phyloP scores from a whole-genome alignment of 2,329 filamentous ascomycete species.

The Cladosporium phlei region DNA sequence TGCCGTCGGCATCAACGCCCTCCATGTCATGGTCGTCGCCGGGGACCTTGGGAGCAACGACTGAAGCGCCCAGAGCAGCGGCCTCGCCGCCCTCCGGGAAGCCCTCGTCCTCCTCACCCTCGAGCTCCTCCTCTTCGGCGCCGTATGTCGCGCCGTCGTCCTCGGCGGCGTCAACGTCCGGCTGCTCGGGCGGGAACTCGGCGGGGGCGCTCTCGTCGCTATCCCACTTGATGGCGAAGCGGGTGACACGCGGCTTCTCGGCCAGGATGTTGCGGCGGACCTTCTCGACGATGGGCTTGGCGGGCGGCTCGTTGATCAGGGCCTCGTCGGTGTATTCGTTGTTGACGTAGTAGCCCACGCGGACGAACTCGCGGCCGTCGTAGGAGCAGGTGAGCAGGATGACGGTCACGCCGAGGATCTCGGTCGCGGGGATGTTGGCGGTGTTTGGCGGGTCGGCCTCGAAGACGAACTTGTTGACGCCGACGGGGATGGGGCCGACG shows the following conservation, averaged over 20 bases:
- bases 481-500: slow-evolving; percentile 93
- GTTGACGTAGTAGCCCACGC: slow-evolving; percentile 98
- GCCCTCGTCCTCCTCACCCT: slow-evolving; percentile 51
- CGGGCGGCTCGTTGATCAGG: slow-evolving; percentile 79
- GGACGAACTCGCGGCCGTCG: slow-evolving; percentile 92
- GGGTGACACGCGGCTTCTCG: slow-evolving; percentile 94
- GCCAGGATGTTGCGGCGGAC: slow-evolving; percentile 88
- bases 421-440: slow-evolving; percentile 83
- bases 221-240: slow-evolving; percentile 99
- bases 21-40: slow-evolving; percentile 73
- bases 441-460: slow-evolving; percentile 91
- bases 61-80: slow-evolving; percentile 24
- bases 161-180: slow-evolving; percentile 79
- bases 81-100: slow-evolving; percentile 47
- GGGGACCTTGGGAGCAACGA: slow-evolving; percentile 5
- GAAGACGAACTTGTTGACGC: slow-evolving; percentile 98
- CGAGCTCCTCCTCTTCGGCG: slow-evolving; percentile 72
- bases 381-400: slow-evolving; percentile 95
- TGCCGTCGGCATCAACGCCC: slow-evolving; percentile 55
- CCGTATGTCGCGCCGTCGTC: slow-evolving; percentile 85
- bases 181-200: slow-evolving; percentile 95
- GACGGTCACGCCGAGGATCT: slow-evolving; percentile 95
- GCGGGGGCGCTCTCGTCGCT: slow-evolving; percentile 94
- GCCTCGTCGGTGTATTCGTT: slow-evolving; percentile 96
- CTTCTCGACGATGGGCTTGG: slow-evolving; percentile 88